A percentile compares a stretch with the other conserved stretches of the same genome.
Evolutionary conservation across 2,329 filamentous ascomycete genomes (phyloP).

Genomic region (Fusarium sp.): DNA sequence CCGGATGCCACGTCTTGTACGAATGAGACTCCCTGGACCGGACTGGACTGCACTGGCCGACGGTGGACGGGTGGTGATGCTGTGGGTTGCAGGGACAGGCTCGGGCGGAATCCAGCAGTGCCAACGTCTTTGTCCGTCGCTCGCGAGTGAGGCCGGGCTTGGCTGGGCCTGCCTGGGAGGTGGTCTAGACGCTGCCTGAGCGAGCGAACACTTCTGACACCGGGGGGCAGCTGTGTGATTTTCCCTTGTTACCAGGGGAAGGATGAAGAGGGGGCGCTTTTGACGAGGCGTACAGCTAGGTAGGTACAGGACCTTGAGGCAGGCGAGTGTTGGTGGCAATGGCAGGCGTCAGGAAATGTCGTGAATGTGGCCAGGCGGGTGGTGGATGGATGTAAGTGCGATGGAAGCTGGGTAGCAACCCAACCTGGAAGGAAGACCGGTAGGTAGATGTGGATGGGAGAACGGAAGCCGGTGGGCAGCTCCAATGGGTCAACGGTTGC

Average conservation of each 20-base stretch:
- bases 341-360: slow-evolving; percentile 6
- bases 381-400: slow-evolving; percentile 19
- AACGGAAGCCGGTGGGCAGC: slow-evolving; percentile 1
- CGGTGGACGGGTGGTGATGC: slow-evolving; percentile 36
- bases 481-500: slow-evolving; percentile 18
- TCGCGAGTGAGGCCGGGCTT: slow-evolving; percentile 20
- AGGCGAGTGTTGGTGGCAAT: slow-evolving; percentile 5
- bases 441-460: background rate
- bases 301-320: background rate
- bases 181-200: slow-evolving; percentile 17
- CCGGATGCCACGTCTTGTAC: slow-evolving; percentile 42
- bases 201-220: background rate
- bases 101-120: slow-evolving; percentile 37
- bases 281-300: background rate
- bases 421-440: background rate
- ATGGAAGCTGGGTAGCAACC: background rate
- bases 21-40: slow-evolving; percentile 34
- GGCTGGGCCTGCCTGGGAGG: slow-evolving; percentile 22
- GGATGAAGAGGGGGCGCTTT: background rate
- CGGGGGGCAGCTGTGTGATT: background rate
- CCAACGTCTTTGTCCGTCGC: slow-evolving; percentile 36
- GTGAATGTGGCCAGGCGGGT: slow-evolving; percentile 9
- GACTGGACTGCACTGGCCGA: slow-evolving; percentile 7
- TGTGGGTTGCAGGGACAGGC: slow-evolving; percentile 41
- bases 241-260: background rate